Base-by-base conservation (phyloP, 2,329 filamentous ascomycete genomes). In the Ceratocystis smalleyi region DNA sequence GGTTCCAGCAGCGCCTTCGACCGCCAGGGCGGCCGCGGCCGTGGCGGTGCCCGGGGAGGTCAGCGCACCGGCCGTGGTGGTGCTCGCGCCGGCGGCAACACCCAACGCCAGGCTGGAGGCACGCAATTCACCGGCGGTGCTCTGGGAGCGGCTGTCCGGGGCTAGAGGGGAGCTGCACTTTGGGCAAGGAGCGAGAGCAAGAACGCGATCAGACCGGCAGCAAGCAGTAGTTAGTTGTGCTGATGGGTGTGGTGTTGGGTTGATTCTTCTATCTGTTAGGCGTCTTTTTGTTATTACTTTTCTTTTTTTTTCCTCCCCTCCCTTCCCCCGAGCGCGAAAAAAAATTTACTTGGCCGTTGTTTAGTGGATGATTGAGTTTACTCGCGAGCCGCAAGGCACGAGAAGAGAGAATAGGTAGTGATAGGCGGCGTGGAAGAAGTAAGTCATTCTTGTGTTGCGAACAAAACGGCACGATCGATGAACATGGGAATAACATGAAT, bases 1-100 rank as follows among this genome's bases (percentile, higher is more conserved):
- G 94, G 94, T 70, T 96, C 91, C 70, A 86, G 89, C 66, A 95
- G 95, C 72, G 92, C 91, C 32, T 97, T 97, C 77, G 91, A 96
- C 80, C 81, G 92, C 74, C 90, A 96, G 78, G 88, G 89, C 69
- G 89, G 88, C 65, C 83, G 87, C 68, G 86, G 87, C 67, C 82
- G 86, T 32, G 84, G 87, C 59, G 88, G 87, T 61, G 88, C 84
- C 63, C 83, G 76, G 22, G 82, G 86, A 67, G 85, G 87, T 51
- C 78, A 80, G 63, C 77, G 85, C 54, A 77, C 80, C 30, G 80
- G 84, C 54, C 51, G 63, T 17, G 63, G 67, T 12, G 63, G 64
- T 35, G 77, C 83, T 43, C 77, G 81, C 68, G 73, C 75, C 59
- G 80, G 81, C 67, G 83, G 81, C 67, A 81, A 82, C 73, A 74